Evolutionary conservation across 1,284 basidiomycete genomes (phyloP).

Genomic region (Veloboletus limbatus): DNA sequence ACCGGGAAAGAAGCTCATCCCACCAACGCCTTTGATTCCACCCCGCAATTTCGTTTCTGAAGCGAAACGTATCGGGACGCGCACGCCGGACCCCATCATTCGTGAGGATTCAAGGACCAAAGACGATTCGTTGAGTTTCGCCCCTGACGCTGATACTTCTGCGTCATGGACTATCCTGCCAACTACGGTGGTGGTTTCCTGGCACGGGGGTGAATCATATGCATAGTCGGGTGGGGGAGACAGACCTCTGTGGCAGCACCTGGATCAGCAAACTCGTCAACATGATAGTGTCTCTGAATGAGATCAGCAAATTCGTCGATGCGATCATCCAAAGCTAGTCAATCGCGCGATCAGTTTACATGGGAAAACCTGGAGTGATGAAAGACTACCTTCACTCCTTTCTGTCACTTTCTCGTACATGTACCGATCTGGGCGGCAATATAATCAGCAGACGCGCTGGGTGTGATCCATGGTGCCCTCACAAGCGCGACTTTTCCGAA

Average conservation of each 20-base stretch:
- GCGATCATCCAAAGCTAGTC: conserved; percentile 71
- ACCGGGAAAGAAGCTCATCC: conserved; percentile 85
- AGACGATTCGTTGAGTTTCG: conserved; percentile 73
- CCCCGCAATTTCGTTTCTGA: conserved; percentile 65
- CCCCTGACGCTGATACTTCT: conserved; percentile 47
- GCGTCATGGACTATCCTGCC: conserved; percentile 80
- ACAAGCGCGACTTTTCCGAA: conserved; percentile 54
- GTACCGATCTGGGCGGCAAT: conserved; percentile 64
- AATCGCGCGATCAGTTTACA: background rate
- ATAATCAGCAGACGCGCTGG: conserved; percentile 10
- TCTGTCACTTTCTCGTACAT: conserved; percentile 90
- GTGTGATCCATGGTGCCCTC: conserved; percentile 29
- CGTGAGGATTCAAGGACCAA: conserved; percentile 82
- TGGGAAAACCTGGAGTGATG: background rate
- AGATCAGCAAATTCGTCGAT: conserved; percentile 82
- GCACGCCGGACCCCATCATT: conserved; percentile 67
- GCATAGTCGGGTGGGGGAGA: conserved; percentile 2
- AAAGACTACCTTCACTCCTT: conserved; percentile 67
- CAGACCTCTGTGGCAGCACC: conserved; percentile 66
- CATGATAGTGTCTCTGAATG: conserved; percentile 64
- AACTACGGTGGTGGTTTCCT: conserved; percentile 77
- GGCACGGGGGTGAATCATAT: conserved; percentile 7
- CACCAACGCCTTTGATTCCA: conserved; percentile 59
- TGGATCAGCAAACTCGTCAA: conserved; percentile 78
- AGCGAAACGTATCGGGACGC: conserved; percentile 73